Evolutionary conservation across 768 basidiomycete species (phyloP), one percentile per base, ranked within the genome.

Genomic region (Rubroboletus pulcherrimus): DNA sequence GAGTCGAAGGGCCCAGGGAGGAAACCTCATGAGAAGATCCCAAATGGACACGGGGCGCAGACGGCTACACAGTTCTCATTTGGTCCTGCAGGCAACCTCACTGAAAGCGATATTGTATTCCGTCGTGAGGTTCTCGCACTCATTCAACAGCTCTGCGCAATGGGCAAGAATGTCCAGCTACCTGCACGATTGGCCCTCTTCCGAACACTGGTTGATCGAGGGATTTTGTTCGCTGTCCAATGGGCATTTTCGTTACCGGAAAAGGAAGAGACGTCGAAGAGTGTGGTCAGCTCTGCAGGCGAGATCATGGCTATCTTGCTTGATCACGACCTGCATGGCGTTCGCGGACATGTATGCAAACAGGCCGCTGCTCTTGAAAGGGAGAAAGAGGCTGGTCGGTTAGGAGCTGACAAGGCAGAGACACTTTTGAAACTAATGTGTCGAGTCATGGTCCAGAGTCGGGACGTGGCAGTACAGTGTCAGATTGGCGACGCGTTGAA

Each of bases 111-210:
- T 35, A 71, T 83, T 49, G 71, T 67, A 31, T 78, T 82, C 35
- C 83, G 86, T 58, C 81, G 83, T 34, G 89, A 95, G 63, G 89
- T 94, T 29, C 81, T 98, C 45, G 73, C 88, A 42, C 86, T 99
- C 59, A 78, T 99, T 44, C 93, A 97, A 64, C 93, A 98, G 61
- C 82, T 98, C 9, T 91, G 91, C 65, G 79, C 87, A 54, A 95
- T 99, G 91, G 94, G 91, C 56, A 99, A 98, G 80, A 94, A 93
- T 66, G 88, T 98, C 9, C 96, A 98, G 68, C 78, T 97, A 17
- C 87, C 89, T 15, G 82, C 88, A 15, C 89, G 97, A 37, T 79
- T 95, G 69, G 76, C 83, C 3, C 81, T 98, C 10, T 98, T 96
- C 74, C 86, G 93, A 46, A 79, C 85, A 8, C 81, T 98, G 24